phyloP scores from a whole-genome alignment of 1,284 basidiomycete genomes.

The Crucibulum parvulum region DNA sequence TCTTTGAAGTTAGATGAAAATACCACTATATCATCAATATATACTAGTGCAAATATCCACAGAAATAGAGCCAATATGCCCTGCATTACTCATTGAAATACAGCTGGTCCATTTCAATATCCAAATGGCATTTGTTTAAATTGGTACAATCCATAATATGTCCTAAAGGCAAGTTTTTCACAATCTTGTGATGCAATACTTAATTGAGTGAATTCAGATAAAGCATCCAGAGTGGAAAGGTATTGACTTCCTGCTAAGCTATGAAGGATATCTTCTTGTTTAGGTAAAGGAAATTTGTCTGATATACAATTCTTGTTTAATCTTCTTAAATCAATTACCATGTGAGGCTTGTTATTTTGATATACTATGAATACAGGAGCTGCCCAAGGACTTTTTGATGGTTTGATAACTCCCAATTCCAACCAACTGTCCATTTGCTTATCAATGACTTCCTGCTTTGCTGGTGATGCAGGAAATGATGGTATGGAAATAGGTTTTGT shows the following conservation, averaged over 20 bases:
- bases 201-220: constrained; percentile 48
- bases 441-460: constrained; percentile 23
- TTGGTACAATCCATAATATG: constrained; percentile 45
- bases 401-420: constrained; percentile 21
- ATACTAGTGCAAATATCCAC: too few relatives aligned
- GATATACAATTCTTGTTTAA: constrained; percentile 26
- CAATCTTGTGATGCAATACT: constrained; percentile 31
- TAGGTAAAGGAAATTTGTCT: constrained; percentile 49
- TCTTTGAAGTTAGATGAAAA: too few relatives aligned
- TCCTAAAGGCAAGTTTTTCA: constrained; percentile 42
- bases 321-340: constrained; percentile 21
- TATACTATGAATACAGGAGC: constrained; percentile 23
- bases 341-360: constrained; percentile 23
- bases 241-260: constrained; percentile 37
- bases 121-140: too few relatives aligned
- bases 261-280: constrained; percentile 43
- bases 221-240: constrained; percentile 42
- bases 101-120: too few relatives aligned
- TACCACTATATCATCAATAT: too few relatives aligned
- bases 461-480: constrained; percentile 17
- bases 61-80: too few relatives aligned
- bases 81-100: too few relatives aligned
- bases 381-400: constrained; percentile 25
- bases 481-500: constrained; percentile 15
- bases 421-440: constrained; percentile 27